A percentile compares a stretch with the other conserved stretches of the same genome.
Evolutionary conservation across 768 basidiomycete species (phyloP).

Genomic region (Dentipellis fragilis): DNA sequence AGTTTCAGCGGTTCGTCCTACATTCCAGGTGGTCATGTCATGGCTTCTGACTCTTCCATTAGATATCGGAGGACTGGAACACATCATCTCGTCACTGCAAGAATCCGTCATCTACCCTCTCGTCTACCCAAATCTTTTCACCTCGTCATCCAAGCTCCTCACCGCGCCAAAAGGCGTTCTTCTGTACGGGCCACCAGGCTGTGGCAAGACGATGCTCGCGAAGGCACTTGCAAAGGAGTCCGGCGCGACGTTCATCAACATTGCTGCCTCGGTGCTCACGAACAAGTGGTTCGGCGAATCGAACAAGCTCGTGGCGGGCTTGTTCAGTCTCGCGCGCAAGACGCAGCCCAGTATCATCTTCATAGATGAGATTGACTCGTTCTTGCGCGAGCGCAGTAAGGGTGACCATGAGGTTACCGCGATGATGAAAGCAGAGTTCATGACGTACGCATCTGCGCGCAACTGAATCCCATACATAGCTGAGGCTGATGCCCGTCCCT

Average conservation of each 20-base stretch:
- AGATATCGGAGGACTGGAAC: conserved; percentile 91
- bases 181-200: conserved; percentile 93
- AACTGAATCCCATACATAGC: background rate
- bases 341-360: conserved; percentile 95
- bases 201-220: conserved; percentile 99
- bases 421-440: conserved; percentile 97
- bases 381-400: conserved; percentile 77
- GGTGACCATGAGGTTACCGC: conserved; percentile 96
- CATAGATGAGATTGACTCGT: conserved; percentile 97
- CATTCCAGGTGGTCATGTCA: background rate
- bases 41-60: conserved; percentile 7
- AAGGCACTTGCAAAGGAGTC: conserved; percentile 97
- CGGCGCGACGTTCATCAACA: conserved; percentile 92
- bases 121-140: conserved; percentile 82
- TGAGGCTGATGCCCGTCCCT: background rate
- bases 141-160: conserved; percentile 69
- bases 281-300: conserved; percentile 85
- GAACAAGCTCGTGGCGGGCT: conserved; percentile 90
- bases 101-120: conserved; percentile 96
- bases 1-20: conserved; percentile 53
- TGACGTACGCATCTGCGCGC: conserved; percentile 71
- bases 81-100: conserved; percentile 79
- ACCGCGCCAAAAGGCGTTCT: conserved; percentile 93
- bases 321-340: conserved; percentile 91
- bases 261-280: conserved; percentile 63